Evolutionary conservation across 164 flowering plant species (phyloP).

Genomic region (Berberis vulgaris): DNA sequence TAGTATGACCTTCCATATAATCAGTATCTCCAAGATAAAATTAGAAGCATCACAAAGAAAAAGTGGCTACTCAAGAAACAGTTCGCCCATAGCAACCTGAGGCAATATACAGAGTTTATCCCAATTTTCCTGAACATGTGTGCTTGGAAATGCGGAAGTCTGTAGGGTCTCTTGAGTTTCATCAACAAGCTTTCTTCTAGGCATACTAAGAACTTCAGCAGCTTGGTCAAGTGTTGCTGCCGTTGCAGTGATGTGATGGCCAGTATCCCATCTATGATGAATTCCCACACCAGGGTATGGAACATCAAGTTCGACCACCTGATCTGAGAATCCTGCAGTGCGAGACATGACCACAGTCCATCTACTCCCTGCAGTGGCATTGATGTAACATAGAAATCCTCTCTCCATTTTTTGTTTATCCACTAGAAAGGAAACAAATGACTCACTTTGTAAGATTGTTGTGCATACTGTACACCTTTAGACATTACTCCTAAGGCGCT

Average conservation of each 20-base stretch:
- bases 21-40: constrained; percentile 4
- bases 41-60: constrained; percentile 12
- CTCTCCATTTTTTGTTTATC: constrained; percentile 94
- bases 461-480: constrained; percentile 74
- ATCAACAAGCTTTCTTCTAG: constrained; percentile 57
- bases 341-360: constrained; percentile 96
- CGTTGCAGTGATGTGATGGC: constrained; percentile 80
- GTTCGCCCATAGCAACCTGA: constrained; percentile 74
- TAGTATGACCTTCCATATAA: neutral
- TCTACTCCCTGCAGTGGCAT: constrained; percentile 86
- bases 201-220: constrained; percentile 83
- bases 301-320: constrained; percentile 88
- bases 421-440: constrained; percentile 93
- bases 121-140: constrained; percentile 91
- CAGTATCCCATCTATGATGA: constrained; percentile 81
- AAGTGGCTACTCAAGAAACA: constrained; percentile 38
- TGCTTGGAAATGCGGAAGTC: constrained; percentile 80
- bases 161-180: constrained; percentile 89
- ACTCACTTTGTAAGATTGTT: constrained; percentile 89
- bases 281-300: constrained; percentile 92
- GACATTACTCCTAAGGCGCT: constrained; percentile 92
- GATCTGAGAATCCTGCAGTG: constrained; percentile 75
- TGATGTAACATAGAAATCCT: constrained; percentile 79
- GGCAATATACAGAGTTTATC: constrained; percentile 59
- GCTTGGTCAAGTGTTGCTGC: constrained; percentile 89